These are phyloP conservation scores for Bassia scoparia DNA, from an alignment of 148 eudicot genomes.

Conservation along the genomic window DNA sequence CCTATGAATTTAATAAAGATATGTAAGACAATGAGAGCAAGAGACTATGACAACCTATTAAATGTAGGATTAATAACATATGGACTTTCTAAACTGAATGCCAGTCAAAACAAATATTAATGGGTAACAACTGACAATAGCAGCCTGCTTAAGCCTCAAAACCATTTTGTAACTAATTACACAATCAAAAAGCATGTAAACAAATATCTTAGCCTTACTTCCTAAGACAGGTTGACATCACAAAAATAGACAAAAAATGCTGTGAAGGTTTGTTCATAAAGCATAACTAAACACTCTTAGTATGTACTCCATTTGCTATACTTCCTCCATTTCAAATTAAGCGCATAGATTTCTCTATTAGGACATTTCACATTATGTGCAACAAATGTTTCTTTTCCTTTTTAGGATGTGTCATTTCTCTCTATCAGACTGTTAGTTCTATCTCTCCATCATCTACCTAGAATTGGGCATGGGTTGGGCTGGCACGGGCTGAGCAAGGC, in stretches of 20 bases:
- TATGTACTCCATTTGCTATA: neutral
- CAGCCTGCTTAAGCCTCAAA: neutral
- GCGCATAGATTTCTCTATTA: no score
- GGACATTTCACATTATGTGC: no score
- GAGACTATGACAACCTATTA: neutral
- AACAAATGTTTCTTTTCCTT: no score
- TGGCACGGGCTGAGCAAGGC: no score
- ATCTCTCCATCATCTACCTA: no score
- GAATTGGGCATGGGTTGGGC: no score
- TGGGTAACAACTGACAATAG: neutral
- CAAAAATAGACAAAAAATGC: neutral
- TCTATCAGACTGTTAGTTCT: no score
- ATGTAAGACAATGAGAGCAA: neutral
- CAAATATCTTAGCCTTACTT: neutral
- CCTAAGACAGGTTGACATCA: neutral
- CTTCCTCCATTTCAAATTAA: no score
- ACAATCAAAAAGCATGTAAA: neutral
- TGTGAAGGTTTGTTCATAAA: neutral
- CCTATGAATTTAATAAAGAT: constrained; percentile 18
- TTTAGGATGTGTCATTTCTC: no score
- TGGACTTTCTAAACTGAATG: neutral
- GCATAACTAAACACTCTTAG: neutral
- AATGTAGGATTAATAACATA: neutral
- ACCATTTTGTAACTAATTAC: neutral
- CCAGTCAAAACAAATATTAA: neutral